These are phyloP conservation scores for Calonectria honghensis DNA, from an alignment of 2,329 filamentous ascomycete genomes.

Conservation along the genomic window DNA sequence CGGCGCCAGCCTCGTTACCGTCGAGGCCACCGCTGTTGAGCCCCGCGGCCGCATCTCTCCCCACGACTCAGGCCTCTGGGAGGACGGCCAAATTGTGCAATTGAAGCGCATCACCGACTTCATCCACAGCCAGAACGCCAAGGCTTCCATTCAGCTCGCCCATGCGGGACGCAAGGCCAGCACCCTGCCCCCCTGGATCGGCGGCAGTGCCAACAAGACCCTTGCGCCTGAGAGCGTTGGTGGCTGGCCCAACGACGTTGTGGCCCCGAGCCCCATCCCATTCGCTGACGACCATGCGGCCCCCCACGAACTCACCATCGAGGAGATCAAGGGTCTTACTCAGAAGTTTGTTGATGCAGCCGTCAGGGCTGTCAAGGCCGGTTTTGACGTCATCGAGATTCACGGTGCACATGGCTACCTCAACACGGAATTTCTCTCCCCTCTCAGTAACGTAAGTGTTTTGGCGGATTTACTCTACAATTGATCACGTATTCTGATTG, in stretches of 20 bases:
- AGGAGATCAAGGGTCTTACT: constrained; percentile 81
- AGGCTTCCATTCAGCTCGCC: constrained; percentile 86
- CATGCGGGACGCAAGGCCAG: constrained; percentile 86
- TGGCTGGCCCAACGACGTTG: constrained; percentile 76
- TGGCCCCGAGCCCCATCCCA: constrained; percentile 70
- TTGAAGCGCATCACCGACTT: constrained; percentile 84
- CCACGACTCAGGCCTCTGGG: constrained; percentile 87
- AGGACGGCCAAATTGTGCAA: constrained; percentile 86
- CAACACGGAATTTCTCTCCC: constrained; percentile 78
- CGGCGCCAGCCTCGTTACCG: constrained; percentile 83
- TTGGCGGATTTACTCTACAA: too few relatives aligned
- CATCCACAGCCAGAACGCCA: constrained; percentile 84
- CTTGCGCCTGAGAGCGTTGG: constrained; percentile 71
- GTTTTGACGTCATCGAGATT: constrained; percentile 85
- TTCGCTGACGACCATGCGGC: constrained; percentile 77
- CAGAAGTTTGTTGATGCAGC: constrained; percentile 75
- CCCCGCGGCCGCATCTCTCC: constrained; percentile 89
- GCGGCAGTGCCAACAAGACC: constrained; percentile 64
- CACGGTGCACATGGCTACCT: constrained; percentile 81
- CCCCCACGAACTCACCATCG: constrained; percentile 80
- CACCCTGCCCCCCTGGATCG: constrained; percentile 79
- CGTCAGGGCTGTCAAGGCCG: constrained; percentile 78
- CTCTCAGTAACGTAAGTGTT: constrained; percentile 70
- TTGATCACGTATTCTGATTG: constrained; percentile 13
- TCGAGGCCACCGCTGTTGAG: constrained; percentile 86